These are phyloP conservation scores for Pichia insulana DNA, from an alignment of 805 yeast species.

Conservation along the genomic window DNA sequence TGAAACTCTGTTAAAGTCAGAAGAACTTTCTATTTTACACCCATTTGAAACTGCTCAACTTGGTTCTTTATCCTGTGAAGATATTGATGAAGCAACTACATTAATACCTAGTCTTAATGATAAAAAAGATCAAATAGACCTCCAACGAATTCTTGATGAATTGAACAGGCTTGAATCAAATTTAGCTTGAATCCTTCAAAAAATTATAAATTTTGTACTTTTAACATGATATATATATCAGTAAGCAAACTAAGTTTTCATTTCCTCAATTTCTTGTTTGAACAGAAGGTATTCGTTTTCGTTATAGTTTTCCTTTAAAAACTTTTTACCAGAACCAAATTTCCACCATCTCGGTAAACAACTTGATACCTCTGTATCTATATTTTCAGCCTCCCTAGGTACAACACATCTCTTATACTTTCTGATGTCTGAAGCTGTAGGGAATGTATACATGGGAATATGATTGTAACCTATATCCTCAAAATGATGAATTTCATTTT, in stretches of 20 bases:
- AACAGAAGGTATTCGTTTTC: slow-evolving; percentile 21
- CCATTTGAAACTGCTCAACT: slow-evolving; percentile 94
- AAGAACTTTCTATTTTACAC: slow-evolving; percentile 71
- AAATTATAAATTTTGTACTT: not conserved
- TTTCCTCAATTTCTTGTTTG: not conserved
- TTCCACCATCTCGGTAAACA: slow-evolving; percentile 76
- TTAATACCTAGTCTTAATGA: slow-evolving; percentile 78
- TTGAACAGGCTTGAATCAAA: slow-evolving; percentile 55
- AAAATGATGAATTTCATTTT: slow-evolving; percentile 61
- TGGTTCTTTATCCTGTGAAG: slow-evolving; percentile 84
- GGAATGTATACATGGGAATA: slow-evolving; percentile 58
- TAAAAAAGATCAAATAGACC: slow-evolving; percentile 78
- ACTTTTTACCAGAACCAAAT: slow-evolving; percentile 50
- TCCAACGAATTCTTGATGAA: slow-evolving; percentile 82
- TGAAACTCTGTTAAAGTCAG: slow-evolving; percentile 68
- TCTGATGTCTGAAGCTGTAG: slow-evolving; percentile 41
- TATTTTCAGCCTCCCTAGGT: slow-evolving; percentile 32
- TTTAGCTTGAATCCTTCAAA: slow-evolving; percentile 15
- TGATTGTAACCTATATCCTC: slow-evolving; percentile 78
- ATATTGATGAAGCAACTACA: slow-evolving; percentile 92
- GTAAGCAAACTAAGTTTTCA: not conserved
- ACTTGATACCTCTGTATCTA: slow-evolving; percentile 41
- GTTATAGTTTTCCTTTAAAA: slow-evolving; percentile 37
- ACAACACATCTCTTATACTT: slow-evolving; percentile 46
- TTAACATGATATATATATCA: not conserved